phyloP scores from a whole-genome alignment of 176 grass and related monocot species.

The Cocos nucifera region DNA sequence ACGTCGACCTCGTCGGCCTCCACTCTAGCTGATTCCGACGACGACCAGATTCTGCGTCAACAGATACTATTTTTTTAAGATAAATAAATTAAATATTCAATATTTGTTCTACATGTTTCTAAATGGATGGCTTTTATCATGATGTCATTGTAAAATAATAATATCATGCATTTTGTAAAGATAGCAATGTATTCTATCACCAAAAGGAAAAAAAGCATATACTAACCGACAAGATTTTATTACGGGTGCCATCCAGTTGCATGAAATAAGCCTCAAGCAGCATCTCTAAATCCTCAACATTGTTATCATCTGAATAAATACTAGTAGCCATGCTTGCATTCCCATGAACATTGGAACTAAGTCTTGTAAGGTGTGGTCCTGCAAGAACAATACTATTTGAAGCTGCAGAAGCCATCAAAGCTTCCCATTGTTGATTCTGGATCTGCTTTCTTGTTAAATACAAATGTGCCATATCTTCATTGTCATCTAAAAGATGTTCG shows the following conservation, averaged over 20 bases:
- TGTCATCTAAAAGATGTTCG: slow-evolving; percentile 98
- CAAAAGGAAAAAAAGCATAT: neutral
- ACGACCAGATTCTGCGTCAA: too few species aligned
- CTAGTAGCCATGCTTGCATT: slow-evolving; percentile 75
- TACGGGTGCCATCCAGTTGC: slow-evolving; percentile 94
- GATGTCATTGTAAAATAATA: too few species aligned
- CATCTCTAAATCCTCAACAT: slow-evolving; percentile 98
- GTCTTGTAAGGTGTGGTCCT: slow-evolving; percentile 35
- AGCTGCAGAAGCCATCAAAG: slow-evolving; percentile 60
- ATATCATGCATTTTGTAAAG: too few species aligned
- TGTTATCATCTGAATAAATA: slow-evolving; percentile 73
- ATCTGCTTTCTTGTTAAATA: slow-evolving; percentile 96
- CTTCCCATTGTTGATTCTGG: slow-evolving; percentile 85
- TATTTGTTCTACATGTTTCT: too few species aligned
- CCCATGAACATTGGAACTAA: slow-evolving; percentile 49
- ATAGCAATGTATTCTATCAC: too few species aligned
- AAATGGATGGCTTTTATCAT: too few species aligned
- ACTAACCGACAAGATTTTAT: slow-evolving; percentile 97
- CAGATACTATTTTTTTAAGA: too few species aligned
- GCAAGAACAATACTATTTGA: slow-evolving; percentile 68
- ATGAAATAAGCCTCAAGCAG: slow-evolving; percentile 99
- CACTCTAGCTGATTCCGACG: too few species aligned
- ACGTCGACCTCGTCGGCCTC: too few species aligned
- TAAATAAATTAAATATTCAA: too few species aligned
- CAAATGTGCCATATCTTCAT: slow-evolving; percentile 87